Conservation (phyloP, 768 basidiomycete species). For the Termitomyces sp. region DNA sequence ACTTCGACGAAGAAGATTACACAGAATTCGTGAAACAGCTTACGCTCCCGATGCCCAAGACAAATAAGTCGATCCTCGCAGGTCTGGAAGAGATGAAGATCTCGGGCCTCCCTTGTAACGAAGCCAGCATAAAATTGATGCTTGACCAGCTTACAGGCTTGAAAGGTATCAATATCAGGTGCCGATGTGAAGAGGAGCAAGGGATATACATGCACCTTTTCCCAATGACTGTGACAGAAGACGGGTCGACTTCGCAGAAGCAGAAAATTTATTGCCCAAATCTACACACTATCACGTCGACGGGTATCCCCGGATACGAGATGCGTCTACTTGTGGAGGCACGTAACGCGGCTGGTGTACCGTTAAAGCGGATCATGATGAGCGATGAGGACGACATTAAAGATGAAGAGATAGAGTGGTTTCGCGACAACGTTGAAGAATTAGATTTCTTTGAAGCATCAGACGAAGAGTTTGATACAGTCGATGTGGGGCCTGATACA, state of each 20-base stretch:
- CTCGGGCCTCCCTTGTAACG: slow-evolving; percentile 38
- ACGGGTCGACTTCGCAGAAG: slow-evolving; percentile 8
- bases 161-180: slow-evolving; percentile 32
- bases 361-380: slow-evolving; percentile 43
- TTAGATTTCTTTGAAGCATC: slow-evolving; percentile 57
- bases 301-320: slow-evolving; percentile 31
- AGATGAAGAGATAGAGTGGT: slow-evolving; percentile 41
- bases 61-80: slow-evolving; percentile 38
- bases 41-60: slow-evolving; percentile 28
- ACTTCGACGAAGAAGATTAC: slow-evolving; percentile 53
- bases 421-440: slow-evolving; percentile 40
- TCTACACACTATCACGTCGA: slow-evolving; percentile 41
- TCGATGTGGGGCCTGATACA: too few relatives aligned
- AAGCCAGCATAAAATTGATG: slow-evolving; percentile 26
- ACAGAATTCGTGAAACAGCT: slow-evolving; percentile 41
- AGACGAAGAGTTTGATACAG: slow-evolving; percentile 35
- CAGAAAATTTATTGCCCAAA: slow-evolving; percentile 39
- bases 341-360: slow-evolving; percentile 34
- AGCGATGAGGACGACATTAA: slow-evolving; percentile 37
- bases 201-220: slow-evolving; percentile 23
- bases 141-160: slow-evolving; percentile 45
- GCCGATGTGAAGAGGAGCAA: slow-evolving; percentile 21
- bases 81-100: slow-evolving; percentile 50
- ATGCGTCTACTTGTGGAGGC: slow-evolving; percentile 41
- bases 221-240: slow-evolving; percentile 2